phyloP scores from a whole-genome alignment of 2,329 filamentous ascomycete species.

The Phialophora chinensis region DNA sequence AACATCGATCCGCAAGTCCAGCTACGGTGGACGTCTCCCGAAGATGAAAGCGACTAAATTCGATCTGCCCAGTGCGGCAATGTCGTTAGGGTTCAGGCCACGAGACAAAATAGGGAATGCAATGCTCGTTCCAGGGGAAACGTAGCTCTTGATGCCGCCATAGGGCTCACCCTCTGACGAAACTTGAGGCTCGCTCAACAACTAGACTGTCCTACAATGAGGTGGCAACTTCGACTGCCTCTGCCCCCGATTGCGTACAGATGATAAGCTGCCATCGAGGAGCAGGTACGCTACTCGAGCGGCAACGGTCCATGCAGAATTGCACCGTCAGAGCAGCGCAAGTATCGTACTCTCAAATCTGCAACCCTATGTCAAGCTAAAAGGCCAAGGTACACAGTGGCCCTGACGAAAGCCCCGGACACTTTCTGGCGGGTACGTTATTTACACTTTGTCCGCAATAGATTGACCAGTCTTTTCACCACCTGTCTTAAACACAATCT shows the following conservation, averaged over 20 bases:
- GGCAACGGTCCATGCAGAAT: neutral
- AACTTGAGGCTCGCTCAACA: neutral
- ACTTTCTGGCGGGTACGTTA: neutral
- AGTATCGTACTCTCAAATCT: neutral
- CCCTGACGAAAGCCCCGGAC: neutral
- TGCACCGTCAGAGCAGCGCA: neutral
- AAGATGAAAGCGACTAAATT: neutral
- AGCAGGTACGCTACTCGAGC: neutral
- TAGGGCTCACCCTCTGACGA: neutral
- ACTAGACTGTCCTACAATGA: neutral
- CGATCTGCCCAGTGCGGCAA: neutral
- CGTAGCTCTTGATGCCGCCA: neutral
- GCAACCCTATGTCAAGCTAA: neutral
- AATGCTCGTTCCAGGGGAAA: neutral
- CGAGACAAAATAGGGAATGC: neutral
- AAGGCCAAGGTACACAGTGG: neutral
- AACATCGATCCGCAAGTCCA: neutral
- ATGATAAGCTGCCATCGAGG: neutral
- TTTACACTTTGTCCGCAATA: constrained; percentile 50
- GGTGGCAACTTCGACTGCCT: neutral
- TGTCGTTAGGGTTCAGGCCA: neutral
- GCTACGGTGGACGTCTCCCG: neutral
- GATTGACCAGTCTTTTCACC: constrained; percentile 31
- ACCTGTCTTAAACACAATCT: constrained; percentile 37
- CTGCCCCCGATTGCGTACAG: neutral